phyloP scores from a whole-genome alignment of 2,329 filamentous ascomycete species.

The Clathrospora elynae region DNA sequence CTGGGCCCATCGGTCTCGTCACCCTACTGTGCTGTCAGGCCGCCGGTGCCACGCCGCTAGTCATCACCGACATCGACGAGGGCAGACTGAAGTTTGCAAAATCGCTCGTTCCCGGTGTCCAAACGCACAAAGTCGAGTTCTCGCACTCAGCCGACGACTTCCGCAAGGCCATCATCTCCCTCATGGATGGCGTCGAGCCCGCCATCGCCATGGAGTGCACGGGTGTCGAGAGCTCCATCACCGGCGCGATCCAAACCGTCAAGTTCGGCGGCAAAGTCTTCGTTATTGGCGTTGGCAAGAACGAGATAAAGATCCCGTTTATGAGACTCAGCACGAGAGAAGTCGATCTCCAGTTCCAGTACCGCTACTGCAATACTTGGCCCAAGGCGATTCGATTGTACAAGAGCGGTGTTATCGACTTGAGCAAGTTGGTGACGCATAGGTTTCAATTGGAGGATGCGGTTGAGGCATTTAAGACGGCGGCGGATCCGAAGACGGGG shows the following conservation, averaged over 20 bases:
- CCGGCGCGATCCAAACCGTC: conserved; percentile 82
- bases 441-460: conserved; percentile 83
- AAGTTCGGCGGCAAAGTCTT: conserved; percentile 98
- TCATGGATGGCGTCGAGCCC: conserved; percentile 76
- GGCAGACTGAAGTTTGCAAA: conserved; percentile 84
- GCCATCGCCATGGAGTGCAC: conserved; percentile 89
- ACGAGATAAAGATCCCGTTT: conserved; percentile 94
- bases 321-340: conserved; percentile 90
- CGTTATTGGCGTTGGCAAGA: conserved; percentile 92
- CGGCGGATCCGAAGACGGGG: conserved; percentile 83
- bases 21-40: conserved; percentile 79
- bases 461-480: conserved; percentile 85
- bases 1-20: conserved; percentile 91
- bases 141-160: conserved; percentile 69
- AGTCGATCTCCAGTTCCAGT: conserved; percentile 95
- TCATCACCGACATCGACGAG: conserved; percentile 94
- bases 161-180: conserved; percentile 68
- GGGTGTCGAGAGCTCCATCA: conserved; percentile 87
- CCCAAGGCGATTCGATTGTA: conserved; percentile 88
- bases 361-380: conserved; percentile 96
- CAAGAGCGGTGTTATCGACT: conserved; percentile 79
- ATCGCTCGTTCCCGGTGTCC: conserved; percentile 76
- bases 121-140: conserved; percentile 77
- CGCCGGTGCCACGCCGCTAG: conserved; percentile 85
- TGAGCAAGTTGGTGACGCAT: conserved; percentile 85